These are phyloP conservation scores for Lipomyces orientalis DNA, from an alignment of 805 yeast genomes.

Conservation along the genomic window DNA sequence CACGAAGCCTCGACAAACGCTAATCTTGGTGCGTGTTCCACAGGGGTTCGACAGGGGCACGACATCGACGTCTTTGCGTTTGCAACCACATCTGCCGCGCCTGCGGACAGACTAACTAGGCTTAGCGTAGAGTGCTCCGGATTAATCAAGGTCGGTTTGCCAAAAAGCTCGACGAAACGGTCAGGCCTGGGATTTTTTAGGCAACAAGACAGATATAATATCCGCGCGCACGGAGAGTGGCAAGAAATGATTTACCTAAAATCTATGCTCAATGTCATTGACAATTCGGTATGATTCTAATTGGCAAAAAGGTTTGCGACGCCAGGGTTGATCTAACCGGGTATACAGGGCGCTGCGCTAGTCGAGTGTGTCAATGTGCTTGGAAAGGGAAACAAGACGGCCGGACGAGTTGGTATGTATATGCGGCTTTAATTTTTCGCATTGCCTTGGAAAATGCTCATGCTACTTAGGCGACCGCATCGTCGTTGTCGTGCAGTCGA, in stretches of 20 bases:
- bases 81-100: not conserved
- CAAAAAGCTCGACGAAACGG: too few relatives aligned
- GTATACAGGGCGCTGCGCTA: slow-evolving; percentile 61
- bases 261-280: slow-evolving; percentile 86
- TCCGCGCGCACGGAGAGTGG: not conserved
- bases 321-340: not conserved
- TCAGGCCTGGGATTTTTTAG: too few relatives aligned
- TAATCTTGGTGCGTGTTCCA: not conserved
- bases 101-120: not conserved
- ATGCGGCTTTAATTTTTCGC: not conserved
- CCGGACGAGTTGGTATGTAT: slow-evolving; percentile 62
- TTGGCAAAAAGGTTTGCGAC: not conserved
- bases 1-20: too few relatives aligned
- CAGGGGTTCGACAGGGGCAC: not conserved
- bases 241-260: slow-evolving; percentile 80
- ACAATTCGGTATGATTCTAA: slow-evolving; percentile 64
- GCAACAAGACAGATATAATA: not conserved
- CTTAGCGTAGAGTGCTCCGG: not conserved
- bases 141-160: not conserved
- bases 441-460: not conserved
- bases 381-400: slow-evolving; percentile 82
- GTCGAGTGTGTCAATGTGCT: slow-evolving; percentile 96
- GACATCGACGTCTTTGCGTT: not conserved
- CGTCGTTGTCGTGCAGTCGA: slow-evolving; percentile 74
- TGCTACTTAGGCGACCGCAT: slow-evolving; percentile 73